Evolutionary conservation across 257 asterid species (phyloP), one percentile per base, ranked within the genome.

Genomic region (Verbascum thapsus): DNA sequence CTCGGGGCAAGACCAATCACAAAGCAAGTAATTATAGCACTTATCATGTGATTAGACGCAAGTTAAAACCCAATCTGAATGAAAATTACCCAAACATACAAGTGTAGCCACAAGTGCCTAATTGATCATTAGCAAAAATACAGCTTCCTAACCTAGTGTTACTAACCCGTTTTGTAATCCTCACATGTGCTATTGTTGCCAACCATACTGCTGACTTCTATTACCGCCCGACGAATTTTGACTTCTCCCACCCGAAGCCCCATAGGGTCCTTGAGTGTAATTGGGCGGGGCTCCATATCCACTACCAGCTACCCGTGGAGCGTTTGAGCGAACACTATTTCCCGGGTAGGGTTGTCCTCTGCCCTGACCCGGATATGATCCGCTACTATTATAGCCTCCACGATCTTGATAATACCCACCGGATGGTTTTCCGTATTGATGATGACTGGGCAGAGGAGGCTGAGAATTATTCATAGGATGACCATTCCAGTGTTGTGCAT

Each of bases 201-300:
- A 94, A 61, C 85, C 81, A 59, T 79, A 90, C 73, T 82, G 96
- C 78, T 89, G 97, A 81, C 76, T 92, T 71, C 97, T 81, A 70
- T 65, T 86, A 12, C 95, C 87, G 16, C 89, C 72, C 63, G 59
- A 56, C 11, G 78, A 71, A 61, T 76, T 82, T 15, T 80, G 71
- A 53, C 92, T 91, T 69, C 95, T 73, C 6, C 96, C 85, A 13
- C 90, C 90, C 4, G 91, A 72, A 70, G 70, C 86, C 51, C 94
- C 95, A 57, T 76, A 92, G 32, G 85, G 97, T 63, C 87, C 78
- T 68, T 83, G 98, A 18, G 96, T 49, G 67, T 75, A 88, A 72
- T 67, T 88, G 7, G 91, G 84, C 50, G 95, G 88, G 54, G 81
- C 85, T 42, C 80, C 94, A 39, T 80, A 89, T 40, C 86, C 96